Evolutionary conservation across 192 early-diverging fungal genomes (phyloP).

Genomic region (Phlyctochytrium arcticum): DNA sequence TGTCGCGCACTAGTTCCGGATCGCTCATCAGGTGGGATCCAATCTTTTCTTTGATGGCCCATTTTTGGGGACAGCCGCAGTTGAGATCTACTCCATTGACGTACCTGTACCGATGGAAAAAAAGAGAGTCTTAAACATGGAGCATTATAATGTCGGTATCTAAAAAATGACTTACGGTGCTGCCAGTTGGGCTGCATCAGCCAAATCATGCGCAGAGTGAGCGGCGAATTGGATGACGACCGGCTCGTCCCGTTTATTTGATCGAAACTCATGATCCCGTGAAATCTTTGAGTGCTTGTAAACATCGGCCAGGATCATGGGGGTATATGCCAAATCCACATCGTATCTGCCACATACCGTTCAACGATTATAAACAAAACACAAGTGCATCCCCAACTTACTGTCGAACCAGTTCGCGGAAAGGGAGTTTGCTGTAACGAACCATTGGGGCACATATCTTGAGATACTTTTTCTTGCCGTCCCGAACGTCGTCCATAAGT

Average conservation of each 20-base stretch:
- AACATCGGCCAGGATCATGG: constrained; percentile 94
- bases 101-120: constrained; percentile 43
- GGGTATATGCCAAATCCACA: constrained; percentile 85
- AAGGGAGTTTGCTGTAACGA: constrained; percentile 90
- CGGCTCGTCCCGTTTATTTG: constrained; percentile 74
- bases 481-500: neutral
- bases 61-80: constrained; percentile 96
- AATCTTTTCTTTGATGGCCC: constrained; percentile 87
- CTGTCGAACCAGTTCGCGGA: constrained; percentile 79
- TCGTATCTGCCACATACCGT: constrained; percentile 58
- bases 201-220: constrained; percentile 70
- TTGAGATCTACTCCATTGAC: constrained; percentile 56
- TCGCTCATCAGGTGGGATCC: constrained; percentile 81
- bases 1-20: constrained; percentile 87
- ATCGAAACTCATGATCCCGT: constrained; percentile 78
- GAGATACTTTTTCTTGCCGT: constrained; percentile 31
- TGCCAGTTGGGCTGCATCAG: constrained; percentile 78
- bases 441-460: constrained; percentile 97
- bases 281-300: constrained; percentile 81
- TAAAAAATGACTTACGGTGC: constrained; percentile 56
- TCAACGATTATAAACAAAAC: neutral
- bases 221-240: constrained; percentile 95
- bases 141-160: constrained; percentile 57
- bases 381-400: constrained; percentile 35
- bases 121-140: constrained; percentile 2